Evolutionary conservation across 2,329 filamentous ascomycete species (phyloP).

Genomic region (Daldinia eschscholtzii): DNA sequence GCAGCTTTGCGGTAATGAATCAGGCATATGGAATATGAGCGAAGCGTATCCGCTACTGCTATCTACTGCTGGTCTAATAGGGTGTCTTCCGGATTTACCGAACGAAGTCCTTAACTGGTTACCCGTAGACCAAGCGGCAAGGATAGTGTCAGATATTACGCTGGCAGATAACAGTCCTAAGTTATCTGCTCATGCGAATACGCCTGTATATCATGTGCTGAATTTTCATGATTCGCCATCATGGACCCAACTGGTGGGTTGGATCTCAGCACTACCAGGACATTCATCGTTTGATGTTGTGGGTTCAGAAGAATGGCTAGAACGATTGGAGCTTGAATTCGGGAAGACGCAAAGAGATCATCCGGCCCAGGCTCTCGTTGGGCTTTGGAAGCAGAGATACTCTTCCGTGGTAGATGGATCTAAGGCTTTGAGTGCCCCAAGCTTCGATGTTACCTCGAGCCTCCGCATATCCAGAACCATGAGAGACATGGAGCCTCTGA

Average conservation of each 20-base stretch:
- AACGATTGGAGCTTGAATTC: slow-evolving; percentile 52
- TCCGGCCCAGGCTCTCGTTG: slow-evolving; percentile 58
- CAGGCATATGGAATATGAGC: slow-evolving; percentile 61
- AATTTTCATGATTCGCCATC: slow-evolving; percentile 59
- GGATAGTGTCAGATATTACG: slow-evolving; percentile 57
- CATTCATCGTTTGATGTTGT: slow-evolving; percentile 56
- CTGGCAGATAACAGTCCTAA: slow-evolving; percentile 19
- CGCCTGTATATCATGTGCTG: slow-evolving; percentile 62
- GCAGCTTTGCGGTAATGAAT: slow-evolving; percentile 58
- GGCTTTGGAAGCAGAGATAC: slow-evolving; percentile 63
- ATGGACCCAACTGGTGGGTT: slow-evolving; percentile 62
- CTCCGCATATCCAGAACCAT: slow-evolving; percentile 53
- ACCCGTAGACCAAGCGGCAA: slow-evolving; percentile 60
- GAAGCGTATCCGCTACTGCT: slow-evolving; percentile 65
- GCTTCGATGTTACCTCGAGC: slow-evolving; percentile 54
- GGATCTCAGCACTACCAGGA: slow-evolving; percentile 50
- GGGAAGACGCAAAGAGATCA: slow-evolving; percentile 51
- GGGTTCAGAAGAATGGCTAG: slow-evolving; percentile 57
- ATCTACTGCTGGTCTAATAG: slow-evolving; percentile 54
- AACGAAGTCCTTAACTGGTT: slow-evolving; percentile 59
- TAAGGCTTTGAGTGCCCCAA: slow-evolving; percentile 16
- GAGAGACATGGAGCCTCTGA: slow-evolving; percentile 54
- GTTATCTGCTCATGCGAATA: slow-evolving; percentile 42
- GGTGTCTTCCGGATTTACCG: slow-evolving; percentile 57
- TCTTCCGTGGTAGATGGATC: slow-evolving; percentile 12